Conservation (phyloP, 2,329 filamentous ascomycete species). For the Sarocladiaceae sp. region DNA sequence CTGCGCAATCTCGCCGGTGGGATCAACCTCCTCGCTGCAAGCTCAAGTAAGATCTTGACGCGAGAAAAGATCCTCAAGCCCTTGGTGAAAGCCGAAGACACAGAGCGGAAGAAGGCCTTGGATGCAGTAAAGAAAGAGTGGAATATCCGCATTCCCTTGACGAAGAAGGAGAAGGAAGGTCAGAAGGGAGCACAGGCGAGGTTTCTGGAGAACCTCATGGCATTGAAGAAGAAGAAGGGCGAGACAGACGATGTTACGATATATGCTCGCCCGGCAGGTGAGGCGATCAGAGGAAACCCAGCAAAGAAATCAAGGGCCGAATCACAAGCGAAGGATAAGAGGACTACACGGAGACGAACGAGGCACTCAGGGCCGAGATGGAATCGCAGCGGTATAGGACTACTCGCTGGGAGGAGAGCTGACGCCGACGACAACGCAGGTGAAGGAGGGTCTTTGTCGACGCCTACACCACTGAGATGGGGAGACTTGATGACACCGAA, state of each 20-base stretch:
- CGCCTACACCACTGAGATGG: slow-evolving; percentile 12
- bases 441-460: slow-evolving; percentile 3
- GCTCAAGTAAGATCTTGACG: slow-evolving; percentile 65
- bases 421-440: slow-evolving; percentile 3
- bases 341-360: slow-evolving; percentile 35
- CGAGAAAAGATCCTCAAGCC: slow-evolving; percentile 57
- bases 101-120: slow-evolving; percentile 16
- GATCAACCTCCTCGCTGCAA: slow-evolving; percentile 69
- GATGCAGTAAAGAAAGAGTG: slow-evolving; percentile 36
- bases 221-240: slow-evolving; percentile 58
- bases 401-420: slow-evolving; percentile 10
- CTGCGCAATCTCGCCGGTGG: slow-evolving; percentile 50
- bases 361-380: slow-evolving; percentile 1
- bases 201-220: slow-evolving; percentile 64
- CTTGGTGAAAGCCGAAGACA: slow-evolving; percentile 29
- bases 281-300: background rate
- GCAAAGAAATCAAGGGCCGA: slow-evolving; percentile 11
- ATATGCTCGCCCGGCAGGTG: slow-evolving; percentile 31
- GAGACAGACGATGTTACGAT: slow-evolving; percentile 64
- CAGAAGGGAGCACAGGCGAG: slow-evolving; percentile 43
- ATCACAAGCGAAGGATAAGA: slow-evolving; percentile 35
- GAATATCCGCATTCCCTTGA: slow-evolving; percentile 41
- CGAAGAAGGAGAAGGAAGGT: slow-evolving; percentile 39
- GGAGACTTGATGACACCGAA: slow-evolving; percentile 6
- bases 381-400: background rate